Percentiles rank a stretch among this genome's conserved stretches.
Evolutionary conservation across 176 grass and related monocot species (phyloP).

Genomic region (Saccharum officinarum): DNA sequence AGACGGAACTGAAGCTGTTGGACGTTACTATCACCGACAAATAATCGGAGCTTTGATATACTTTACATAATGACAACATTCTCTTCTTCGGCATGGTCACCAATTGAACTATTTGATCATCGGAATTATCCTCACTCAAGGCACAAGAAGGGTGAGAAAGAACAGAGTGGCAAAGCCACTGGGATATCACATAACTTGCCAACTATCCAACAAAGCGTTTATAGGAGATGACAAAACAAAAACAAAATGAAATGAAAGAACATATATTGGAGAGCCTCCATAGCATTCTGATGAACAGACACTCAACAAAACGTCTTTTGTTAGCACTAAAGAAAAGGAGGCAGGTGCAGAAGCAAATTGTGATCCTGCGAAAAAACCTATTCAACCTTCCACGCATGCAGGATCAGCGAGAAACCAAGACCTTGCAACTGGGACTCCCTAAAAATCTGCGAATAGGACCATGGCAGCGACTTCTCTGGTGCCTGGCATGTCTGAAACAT

Average conservation of each 20-base stretch:
- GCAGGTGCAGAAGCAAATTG: conserved; percentile 38
- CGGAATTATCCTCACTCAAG: conserved; percentile 23
- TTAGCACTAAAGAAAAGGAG: conserved; percentile 52
- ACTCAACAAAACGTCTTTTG: conserved; percentile 46
- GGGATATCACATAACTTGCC: conserved; percentile 42
- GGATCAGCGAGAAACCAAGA: conserved; percentile 62
- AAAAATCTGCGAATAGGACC: conserved; percentile 53
- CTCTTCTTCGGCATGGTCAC: conserved; percentile 31
- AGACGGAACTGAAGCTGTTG: not conserved
- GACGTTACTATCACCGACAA: not conserved
- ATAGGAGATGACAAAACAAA: conserved; percentile 38
- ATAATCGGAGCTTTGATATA: conserved; percentile 22
- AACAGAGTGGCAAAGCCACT: conserved; percentile 17
- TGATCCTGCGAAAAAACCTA: conserved; percentile 47
- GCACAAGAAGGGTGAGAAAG: not conserved
- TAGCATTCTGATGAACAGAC: conserved; percentile 42
- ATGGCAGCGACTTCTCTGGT: conserved; percentile 58
- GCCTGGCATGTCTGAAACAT: conserved; percentile 70
- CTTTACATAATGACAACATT: conserved; percentile 43
- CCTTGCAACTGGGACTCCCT: conserved; percentile 55
- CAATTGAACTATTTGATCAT: conserved; percentile 26
- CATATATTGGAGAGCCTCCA: conserved; percentile 47
- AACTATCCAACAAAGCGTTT: conserved; percentile 38
- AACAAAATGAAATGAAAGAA: conserved; percentile 31
- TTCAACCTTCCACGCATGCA: conserved; percentile 69